Base-by-base conservation (phyloP, 176 grass and related monocot species). In the Zoysia pacifica region DNA sequence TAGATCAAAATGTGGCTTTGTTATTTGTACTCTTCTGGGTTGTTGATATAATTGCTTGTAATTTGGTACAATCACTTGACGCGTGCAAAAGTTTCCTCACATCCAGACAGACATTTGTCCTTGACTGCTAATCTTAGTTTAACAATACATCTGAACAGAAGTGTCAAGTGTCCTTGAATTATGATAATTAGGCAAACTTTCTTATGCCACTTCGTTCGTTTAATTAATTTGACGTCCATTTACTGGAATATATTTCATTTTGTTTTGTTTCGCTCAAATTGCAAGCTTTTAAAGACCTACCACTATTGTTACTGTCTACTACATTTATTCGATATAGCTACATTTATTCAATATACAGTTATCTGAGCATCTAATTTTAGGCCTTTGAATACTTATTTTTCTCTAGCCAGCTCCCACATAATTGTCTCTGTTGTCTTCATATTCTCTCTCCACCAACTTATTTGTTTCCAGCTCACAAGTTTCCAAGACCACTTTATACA, bases 181-280 rank as follows among this genome's bases (percentile, higher is more conserved):
- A 48, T 67, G 16, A 44, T 62, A 20, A 58, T 77, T 70, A 42
- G 74, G 52, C 48, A 13, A 83, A 49, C 40, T 53, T 72, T 48
- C 11, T 61, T 14, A 20, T 62, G 1, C 41, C 38, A 37, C 4
- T 49, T 66, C 15, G 5, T 56, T n/a, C 36, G 12, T 63, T 64
- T 60, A 59, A 51, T 4, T 65, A 78, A 48, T 8, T 14, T 38
- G 45, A 49, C 41, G 14, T 19, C 9, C 0, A 35, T 69, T 5
- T 1, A 56, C 0, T 56, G 12, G 18, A 68, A 45, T 43, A 7
- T 11, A 44, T 18, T 45, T 19, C 48, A 13, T 51, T 60, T 55
- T 58, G 15, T 76, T 74, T 72, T 58, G 15, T 36, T 84, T 48
- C 3, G 2, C 74, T 40, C 15, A 18, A 76, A 1, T 56, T 51